Conservation (phyloP, 108 stramenopile genomes). For the Aurantiochytrium sp. region DNA sequence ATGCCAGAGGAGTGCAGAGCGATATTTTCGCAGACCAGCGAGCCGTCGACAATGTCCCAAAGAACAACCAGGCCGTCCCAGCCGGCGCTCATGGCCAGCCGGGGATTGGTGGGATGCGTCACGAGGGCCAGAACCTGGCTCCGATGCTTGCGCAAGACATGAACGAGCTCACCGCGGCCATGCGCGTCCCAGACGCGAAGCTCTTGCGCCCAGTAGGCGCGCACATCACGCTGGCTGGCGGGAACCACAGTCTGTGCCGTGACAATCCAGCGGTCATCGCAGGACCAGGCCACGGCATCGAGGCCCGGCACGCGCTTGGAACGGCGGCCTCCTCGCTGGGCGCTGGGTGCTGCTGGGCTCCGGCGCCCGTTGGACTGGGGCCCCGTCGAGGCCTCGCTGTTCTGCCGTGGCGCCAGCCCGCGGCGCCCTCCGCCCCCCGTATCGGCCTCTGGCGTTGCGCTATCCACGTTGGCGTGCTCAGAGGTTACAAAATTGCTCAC, state of each 20-base stretch:
- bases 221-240: background rate
- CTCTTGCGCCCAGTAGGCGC: background rate
- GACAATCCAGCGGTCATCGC: slow-evolving; percentile 28
- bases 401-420: background rate
- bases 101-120: background rate
- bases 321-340: background rate
- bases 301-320: background rate
- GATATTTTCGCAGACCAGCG: background rate
- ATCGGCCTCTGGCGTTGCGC: too few relatives aligned
- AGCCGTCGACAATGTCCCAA: slow-evolving; percentile 17
- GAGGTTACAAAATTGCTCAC: background rate
- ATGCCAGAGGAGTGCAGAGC: background rate
- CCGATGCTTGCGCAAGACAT: background rate
- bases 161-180: background rate
- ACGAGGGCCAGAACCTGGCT: background rate
- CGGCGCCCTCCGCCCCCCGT: background rate
- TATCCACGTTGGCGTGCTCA: too few relatives aligned
- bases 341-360: background rate
- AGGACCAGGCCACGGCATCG: background rate
- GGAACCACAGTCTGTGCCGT: background rate
- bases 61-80: slow-evolving; percentile 8
- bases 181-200: slow-evolving; percentile 21
- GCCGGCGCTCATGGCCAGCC: background rate
- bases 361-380: background rate
- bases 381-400: background rate